phyloP scores from a whole-genome alignment of 345 rosid genomes.

The Lepidium aucheri region DNA sequence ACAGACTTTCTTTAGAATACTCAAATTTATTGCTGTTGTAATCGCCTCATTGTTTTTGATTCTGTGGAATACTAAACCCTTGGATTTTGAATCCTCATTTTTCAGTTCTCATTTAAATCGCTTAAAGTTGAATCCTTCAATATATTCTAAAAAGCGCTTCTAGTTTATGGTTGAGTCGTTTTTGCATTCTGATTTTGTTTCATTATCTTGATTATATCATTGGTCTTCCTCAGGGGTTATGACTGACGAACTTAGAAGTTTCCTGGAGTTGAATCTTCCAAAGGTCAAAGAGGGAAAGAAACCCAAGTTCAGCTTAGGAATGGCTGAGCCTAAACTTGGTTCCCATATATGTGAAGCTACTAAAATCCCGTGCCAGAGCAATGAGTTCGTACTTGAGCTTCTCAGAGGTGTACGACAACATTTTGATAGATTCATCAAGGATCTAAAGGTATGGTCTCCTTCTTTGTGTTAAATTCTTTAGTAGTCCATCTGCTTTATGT shows the following conservation, averaged over 20 bases:
- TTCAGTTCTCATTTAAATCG: too few species aligned
- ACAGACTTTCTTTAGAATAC: background rate
- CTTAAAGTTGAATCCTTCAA: too few species aligned
- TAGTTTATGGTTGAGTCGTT: background rate
- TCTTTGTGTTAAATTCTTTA: background rate
- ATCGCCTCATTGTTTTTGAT: background rate
- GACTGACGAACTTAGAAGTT: conserved; percentile 90
- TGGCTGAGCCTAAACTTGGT: conserved; percentile 88
- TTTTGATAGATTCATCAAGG: conserved; percentile 84
- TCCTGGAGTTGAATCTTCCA: conserved; percentile 85
- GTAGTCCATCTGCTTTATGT: background rate
- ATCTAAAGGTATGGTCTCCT: conserved; percentile 55
- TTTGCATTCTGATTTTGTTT: background rate
- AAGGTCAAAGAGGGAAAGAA: conserved; percentile 92
- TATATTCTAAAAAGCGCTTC: background rate
- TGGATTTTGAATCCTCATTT: background rate
- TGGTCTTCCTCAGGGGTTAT: conserved; percentile 37
- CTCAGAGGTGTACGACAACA: conserved; percentile 84
- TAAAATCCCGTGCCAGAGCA: conserved; percentile 85
- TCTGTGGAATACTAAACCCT: background rate
- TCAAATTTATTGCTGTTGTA: background rate
- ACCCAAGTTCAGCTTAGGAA: conserved; percentile 76
- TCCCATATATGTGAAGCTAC: conserved; percentile 74
- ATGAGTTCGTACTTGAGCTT: conserved; percentile 84
- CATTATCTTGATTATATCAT: background rate